A percentile compares a stretch with the other conserved stretches of the same genome.
Evolutionary conservation across 805 yeast genomes (phyloP).

Genomic region (Candida orba): DNA sequence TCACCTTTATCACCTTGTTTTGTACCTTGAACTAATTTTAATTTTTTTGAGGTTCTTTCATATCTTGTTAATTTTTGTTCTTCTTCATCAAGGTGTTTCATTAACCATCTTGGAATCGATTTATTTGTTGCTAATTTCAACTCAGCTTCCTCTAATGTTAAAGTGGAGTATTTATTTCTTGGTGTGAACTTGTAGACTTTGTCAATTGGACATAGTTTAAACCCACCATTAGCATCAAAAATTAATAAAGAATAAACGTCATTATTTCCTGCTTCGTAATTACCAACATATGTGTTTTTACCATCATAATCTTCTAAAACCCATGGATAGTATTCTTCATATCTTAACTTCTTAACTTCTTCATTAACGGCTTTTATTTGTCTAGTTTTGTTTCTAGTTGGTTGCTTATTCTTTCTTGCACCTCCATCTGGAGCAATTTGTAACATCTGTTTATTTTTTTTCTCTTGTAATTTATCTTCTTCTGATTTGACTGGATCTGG

Average conservation of each 20-base stretch:
- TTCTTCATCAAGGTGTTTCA: conserved; percentile 76
- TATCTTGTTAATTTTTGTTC: conserved; percentile 45
- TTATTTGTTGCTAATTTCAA: conserved; percentile 80
- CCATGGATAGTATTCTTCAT: conserved; percentile 98
- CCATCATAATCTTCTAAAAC: conserved; percentile 96
- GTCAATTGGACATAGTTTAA: conserved; percentile 91
- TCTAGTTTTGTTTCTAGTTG: conserved; percentile 69
- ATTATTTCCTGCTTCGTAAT: conserved; percentile 82
- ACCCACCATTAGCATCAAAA: conserved; percentile 53
- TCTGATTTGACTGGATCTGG: conserved; percentile 28
- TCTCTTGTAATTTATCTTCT: conserved; percentile 31
- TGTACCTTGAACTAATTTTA: conserved; percentile 42
- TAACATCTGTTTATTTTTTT: conserved; percentile 33
- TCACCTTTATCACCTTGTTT: conserved; percentile 30
- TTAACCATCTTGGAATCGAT: conserved; percentile 86
- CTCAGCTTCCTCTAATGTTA: conserved; percentile 95
- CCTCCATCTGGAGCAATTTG: conserved; percentile 91
- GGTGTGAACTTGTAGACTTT: conserved; percentile 92
- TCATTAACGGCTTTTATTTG: conserved; percentile 80
- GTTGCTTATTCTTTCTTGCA: conserved; percentile 59
- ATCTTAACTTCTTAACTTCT: conserved; percentile 72
- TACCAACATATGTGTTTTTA: conserved; percentile 89
- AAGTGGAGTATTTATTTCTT: conserved; percentile 85
- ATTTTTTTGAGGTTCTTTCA: conserved; percentile 38
- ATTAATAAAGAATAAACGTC: conserved; percentile 83